Evolutionary conservation across 441 rosid genomes (phyloP), one percentile per base, ranked within the genome.

Genomic region (Mallotus repandus): DNA sequence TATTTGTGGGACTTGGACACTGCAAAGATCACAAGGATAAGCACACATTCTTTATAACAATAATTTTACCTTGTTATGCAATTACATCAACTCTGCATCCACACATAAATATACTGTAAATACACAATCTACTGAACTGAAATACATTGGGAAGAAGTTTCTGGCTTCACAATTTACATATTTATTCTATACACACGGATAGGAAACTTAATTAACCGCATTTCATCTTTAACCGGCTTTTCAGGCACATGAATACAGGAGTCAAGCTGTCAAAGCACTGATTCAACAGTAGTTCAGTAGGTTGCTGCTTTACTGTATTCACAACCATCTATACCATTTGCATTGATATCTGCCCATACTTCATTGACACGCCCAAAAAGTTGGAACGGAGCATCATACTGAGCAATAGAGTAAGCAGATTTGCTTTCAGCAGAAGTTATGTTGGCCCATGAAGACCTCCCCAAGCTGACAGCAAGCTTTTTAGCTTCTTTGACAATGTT

Each of bases 381-480:
- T 64, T 72, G 80, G 78, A 91, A 85, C 0, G 92, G 96, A 59
- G 93, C 70, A 73, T 83, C 85, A 19, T 89, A 87, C 69, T 91
- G 96, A 1, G 93, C 93, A 68, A 90, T 79, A 32, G 93, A 86
- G 72, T 89, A 90, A 62, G 90, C 82, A 38, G 71, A 83, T 8
- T 61, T 77, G 16, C 89, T 84, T 16, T 77, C 83, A 5, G 73
- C 56, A 41, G 74, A 63, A 48, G 88, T 85, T n/a, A 71, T 49
- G 75, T 83, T 87, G 16, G 78, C 84, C 91, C 87, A 86, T 1
- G 87, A 77, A 62, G 96, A 81, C 80, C 58, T 81, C 66, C 87
- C 80, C 89, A 91, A 79, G 82, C 92, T 91, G 70, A 50, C 50
- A 13, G 92, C 87, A 18, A 91, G 92, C 41, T 80, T 72, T 78